These are phyloP conservation scores for Colletotrichum gloeosporioides DNA, from an alignment of 2,329 filamentous ascomycete species.

Conservation along the genomic window DNA sequence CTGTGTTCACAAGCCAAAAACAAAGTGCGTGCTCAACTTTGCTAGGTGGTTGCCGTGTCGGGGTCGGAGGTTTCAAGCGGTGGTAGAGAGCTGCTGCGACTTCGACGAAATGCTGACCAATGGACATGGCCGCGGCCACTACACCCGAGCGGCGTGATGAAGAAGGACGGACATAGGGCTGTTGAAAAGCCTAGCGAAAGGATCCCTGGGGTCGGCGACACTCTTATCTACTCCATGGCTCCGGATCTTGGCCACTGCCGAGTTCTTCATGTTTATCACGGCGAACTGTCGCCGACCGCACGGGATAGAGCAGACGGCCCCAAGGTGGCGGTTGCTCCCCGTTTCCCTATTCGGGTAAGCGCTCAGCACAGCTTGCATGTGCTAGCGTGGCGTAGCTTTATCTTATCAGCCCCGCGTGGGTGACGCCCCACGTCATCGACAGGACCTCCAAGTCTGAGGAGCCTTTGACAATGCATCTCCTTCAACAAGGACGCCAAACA, in stretches of 20 bases:
- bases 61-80: not conserved
- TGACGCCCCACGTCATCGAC: constrained; percentile 16
- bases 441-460: not conserved
- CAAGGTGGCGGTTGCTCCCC: constrained; percentile 16
- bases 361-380: constrained; percentile 20
- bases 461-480: constrained; percentile 1
- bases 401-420: constrained; percentile 21
- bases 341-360: constrained; percentile 21
- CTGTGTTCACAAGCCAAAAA: not conserved
- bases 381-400: constrained; percentile 14
- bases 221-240: not conserved
- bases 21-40: not conserved
- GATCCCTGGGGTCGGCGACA: not conserved
- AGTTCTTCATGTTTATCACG: not conserved
- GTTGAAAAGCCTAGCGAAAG: not conserved
- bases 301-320: not conserved
- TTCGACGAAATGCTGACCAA: not conserved
- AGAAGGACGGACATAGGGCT: not conserved
- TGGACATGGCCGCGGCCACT: not conserved
- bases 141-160: not conserved
- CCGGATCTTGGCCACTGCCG: not conserved
- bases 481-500: not conserved
- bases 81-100: not conserved
- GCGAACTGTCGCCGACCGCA: not conserved
- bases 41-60: not conserved